Evolutionary conservation across 2,329 filamentous ascomycete species (phyloP).

Genomic region (Tolypocladium inflatum): DNA sequence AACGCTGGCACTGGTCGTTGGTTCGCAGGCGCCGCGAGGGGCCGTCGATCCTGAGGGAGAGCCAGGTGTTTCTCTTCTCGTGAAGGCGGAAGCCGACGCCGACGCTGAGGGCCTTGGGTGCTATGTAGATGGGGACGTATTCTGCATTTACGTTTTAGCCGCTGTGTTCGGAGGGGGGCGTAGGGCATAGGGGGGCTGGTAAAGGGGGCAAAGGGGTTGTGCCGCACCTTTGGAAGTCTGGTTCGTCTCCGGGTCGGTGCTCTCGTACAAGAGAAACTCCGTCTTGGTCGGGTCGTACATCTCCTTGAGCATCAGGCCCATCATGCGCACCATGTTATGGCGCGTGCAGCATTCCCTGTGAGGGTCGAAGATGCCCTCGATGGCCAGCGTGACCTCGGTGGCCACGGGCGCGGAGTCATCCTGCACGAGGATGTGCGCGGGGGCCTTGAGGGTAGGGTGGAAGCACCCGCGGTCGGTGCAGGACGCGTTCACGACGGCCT

Average conservation of each 20-base stretch:
- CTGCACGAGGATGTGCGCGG: background rate
- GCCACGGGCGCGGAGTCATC: background rate
- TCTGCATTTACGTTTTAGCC: too few relatives aligned
- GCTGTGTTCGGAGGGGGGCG: background rate
- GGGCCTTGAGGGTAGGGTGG: background rate
- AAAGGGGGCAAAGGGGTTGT: background rate
- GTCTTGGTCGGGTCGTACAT: background rate
- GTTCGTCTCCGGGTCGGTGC: background rate
- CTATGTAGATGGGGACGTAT: too few relatives aligned
- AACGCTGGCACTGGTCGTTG: too few relatives aligned
- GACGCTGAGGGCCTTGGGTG: too few relatives aligned
- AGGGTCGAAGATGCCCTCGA: background rate
- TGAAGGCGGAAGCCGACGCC: too few relatives aligned
- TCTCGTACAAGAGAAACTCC: background rate
- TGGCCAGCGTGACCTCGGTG: background rate
- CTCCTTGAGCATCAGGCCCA: background rate
- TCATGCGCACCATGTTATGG: background rate
- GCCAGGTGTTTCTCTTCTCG: too few relatives aligned
- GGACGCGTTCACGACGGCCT: constrained; percentile 13
- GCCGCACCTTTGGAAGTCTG: background rate
- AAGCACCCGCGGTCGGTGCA: constrained; percentile 25
- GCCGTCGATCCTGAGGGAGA: too few relatives aligned
- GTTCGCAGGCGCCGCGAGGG: too few relatives aligned
- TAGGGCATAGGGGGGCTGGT: background rate
- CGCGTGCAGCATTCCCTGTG: background rate